These are phyloP conservation scores for Kodamaea ohmeri DNA, from an alignment of 1,139 yeast genomes.

Conservation along the genomic window DNA sequence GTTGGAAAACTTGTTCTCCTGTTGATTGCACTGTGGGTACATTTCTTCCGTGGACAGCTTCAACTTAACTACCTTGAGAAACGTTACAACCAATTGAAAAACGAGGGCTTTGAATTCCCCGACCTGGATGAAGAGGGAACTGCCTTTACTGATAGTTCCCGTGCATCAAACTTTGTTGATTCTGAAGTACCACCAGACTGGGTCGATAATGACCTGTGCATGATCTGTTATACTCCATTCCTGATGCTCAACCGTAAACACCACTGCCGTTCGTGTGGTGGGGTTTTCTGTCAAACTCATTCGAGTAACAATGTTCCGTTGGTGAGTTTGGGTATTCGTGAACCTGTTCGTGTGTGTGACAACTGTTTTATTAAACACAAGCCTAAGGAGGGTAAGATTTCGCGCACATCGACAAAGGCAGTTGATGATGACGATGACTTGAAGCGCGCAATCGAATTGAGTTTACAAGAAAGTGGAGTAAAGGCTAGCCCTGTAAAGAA, in stretches of 20 bases:
- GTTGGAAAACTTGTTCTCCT: constrained; percentile 62
- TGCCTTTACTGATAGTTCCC: constrained; percentile 10
- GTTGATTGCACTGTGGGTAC: constrained; percentile 73
- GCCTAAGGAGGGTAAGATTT: constrained; percentile 5
- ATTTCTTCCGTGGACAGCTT: constrained; percentile 66
- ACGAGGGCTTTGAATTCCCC: constrained; percentile 72
- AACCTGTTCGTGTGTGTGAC: constrained; percentile 92
- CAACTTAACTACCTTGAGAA: constrained; percentile 66
- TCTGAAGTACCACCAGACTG: constrained; percentile 96
- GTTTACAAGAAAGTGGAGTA: constrained; percentile 55
- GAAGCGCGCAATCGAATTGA: constrained; percentile 72
- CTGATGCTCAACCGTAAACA: constrained; percentile 86
- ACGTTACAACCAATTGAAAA: constrained; percentile 56
- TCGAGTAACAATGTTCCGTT: constrained; percentile 68
- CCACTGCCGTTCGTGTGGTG: constrained; percentile 97
- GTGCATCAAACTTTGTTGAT: constrained; percentile 61
- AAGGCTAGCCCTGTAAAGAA: neutral
- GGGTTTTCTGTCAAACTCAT: constrained; percentile 84
- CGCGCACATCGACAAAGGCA: constrained; percentile 17
- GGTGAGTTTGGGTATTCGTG: constrained; percentile 81
- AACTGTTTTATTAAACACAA: constrained; percentile 68
- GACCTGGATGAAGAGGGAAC: constrained; percentile 30
- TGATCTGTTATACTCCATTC: constrained; percentile 84
- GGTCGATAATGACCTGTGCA: constrained; percentile 94
- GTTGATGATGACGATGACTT: constrained; percentile 74